Evolutionary conservation across 345 rosid species (phyloP).

Genomic region (Salix arbutifolia): DNA sequence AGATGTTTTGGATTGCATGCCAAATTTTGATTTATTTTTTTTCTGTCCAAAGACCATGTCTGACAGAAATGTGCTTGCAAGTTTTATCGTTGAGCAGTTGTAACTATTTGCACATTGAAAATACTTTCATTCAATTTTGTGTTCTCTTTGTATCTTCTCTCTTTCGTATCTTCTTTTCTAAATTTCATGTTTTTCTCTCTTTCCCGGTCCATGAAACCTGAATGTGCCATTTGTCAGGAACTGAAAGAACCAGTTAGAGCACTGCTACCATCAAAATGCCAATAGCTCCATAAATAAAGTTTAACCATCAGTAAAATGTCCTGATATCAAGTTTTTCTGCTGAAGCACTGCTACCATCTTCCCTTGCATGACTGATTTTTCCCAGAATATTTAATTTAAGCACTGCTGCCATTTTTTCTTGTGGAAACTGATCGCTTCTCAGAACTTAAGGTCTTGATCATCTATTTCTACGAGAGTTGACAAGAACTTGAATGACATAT

Average conservation of each 20-base stretch:
- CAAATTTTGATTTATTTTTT: no score
- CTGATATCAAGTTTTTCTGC: background rate
- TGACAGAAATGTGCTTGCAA: background rate
- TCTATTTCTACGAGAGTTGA: background rate
- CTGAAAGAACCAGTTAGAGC: background rate
- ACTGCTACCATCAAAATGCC: background rate
- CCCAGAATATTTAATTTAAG: background rate
- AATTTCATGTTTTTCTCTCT: background rate
- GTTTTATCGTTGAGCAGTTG: background rate
- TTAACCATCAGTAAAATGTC: background rate
- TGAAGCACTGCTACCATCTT: background rate
- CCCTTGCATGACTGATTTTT: background rate
- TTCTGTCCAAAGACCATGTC: no score
- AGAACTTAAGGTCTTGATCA: background rate
- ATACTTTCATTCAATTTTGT: background rate
- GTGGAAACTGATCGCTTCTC: background rate
- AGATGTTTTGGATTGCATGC: no score
- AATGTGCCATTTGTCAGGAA: background rate
- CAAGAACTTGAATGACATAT: background rate
- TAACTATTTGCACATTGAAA: background rate
- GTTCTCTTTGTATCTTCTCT: background rate
- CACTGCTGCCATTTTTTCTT: background rate
- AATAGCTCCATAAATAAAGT: background rate
- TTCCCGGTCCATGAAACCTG: background rate
- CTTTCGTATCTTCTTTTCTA: background rate